These are phyloP conservation scores for Aspergillus fumigatus DNA, from an alignment of 2,329 filamentous ascomycete genomes.

Conservation along the genomic window DNA sequence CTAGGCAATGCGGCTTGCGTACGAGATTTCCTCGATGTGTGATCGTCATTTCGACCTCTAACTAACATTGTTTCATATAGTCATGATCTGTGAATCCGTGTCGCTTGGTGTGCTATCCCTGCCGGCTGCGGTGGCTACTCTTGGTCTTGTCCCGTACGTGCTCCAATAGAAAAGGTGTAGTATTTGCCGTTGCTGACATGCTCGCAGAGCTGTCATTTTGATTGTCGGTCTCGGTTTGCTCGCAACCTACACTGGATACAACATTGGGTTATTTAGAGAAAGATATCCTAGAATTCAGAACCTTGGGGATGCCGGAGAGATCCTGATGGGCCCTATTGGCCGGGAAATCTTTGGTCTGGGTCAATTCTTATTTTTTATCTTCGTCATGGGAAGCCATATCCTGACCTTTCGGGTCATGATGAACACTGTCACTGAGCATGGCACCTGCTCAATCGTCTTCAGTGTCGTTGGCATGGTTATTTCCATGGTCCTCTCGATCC, in stretches of 20 bases:
- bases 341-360: conserved; percentile 60
- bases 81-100: conserved; percentile 55
- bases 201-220: conserved; percentile 45
- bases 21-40: conserved; percentile 5
- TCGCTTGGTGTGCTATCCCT: conserved; percentile 53
- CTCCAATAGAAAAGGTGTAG: not conserved
- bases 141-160: conserved; percentile 49
- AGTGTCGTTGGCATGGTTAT: conserved; percentile 54
- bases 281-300: conserved; percentile 57
- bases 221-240: conserved; percentile 52
- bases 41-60: not conserved
- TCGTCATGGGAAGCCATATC: conserved; percentile 66
- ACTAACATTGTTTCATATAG: conserved; percentile 9
- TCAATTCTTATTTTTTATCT: conserved; percentile 61
- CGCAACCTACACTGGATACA: conserved; percentile 55
- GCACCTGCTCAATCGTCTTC: conserved; percentile 60
- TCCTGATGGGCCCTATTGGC: conserved; percentile 58
- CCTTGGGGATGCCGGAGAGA: conserved; percentile 62
- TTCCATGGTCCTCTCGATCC: conserved; percentile 56
- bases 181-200: conserved; percentile 3
- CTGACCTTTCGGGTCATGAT: conserved; percentile 66
- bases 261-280: conserved; percentile 55
- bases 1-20: conserved; percentile 38
- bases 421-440: conserved; percentile 58
- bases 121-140: conserved; percentile 45